Conservation (phyloP, 2,329 filamentous ascomycete species). For the Coniochaeta prunicola region DNA sequence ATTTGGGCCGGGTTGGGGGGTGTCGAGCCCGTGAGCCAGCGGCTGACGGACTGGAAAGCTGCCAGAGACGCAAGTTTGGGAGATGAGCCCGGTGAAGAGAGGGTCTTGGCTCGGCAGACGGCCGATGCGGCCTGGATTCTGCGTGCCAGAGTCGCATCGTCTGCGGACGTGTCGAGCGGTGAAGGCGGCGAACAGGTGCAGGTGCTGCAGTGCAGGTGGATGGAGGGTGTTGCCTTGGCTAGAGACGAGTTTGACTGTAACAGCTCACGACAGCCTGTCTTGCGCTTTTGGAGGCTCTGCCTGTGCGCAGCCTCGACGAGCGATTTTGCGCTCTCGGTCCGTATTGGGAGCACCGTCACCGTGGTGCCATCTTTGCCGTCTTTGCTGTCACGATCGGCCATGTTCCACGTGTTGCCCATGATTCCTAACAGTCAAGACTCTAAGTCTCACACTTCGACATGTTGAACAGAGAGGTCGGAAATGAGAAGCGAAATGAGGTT, state of each 20-base stretch:
- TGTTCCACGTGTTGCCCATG: background rate
- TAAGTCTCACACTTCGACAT: background rate
- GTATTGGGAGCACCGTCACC: background rate
- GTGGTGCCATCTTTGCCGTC: background rate
- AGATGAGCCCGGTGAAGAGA: background rate
- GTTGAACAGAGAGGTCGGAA: background rate
- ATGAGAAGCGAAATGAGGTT: background rate
- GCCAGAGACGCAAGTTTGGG: slow-evolving; percentile 4
- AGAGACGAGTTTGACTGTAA: slow-evolving; percentile 8
- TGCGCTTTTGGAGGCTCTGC: background rate
- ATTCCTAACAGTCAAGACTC: background rate
- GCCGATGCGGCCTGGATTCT: slow-evolving; percentile 8
- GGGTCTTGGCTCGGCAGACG: slow-evolving; percentile 1
- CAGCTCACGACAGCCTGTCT: slow-evolving; percentile 11
- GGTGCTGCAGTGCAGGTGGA: slow-evolving; percentile 10
- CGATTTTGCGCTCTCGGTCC: background rate
- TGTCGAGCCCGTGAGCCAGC: background rate
- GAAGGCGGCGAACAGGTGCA: slow-evolving; percentile 9
- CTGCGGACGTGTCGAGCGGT: background rate
- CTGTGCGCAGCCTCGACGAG: background rate
- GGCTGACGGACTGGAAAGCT: slow-evolving; percentile 1
- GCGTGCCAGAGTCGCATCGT: slow-evolving; percentile 9
- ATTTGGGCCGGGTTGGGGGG: slow-evolving; percentile 1
- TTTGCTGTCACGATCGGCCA: background rate
- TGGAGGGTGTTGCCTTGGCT: slow-evolving; percentile 7